Evolutionary conservation across 768 basidiomycete genomes (phyloP), one percentile per base, ranked within the genome.

Genomic region (Lentinula sp.): DNA sequence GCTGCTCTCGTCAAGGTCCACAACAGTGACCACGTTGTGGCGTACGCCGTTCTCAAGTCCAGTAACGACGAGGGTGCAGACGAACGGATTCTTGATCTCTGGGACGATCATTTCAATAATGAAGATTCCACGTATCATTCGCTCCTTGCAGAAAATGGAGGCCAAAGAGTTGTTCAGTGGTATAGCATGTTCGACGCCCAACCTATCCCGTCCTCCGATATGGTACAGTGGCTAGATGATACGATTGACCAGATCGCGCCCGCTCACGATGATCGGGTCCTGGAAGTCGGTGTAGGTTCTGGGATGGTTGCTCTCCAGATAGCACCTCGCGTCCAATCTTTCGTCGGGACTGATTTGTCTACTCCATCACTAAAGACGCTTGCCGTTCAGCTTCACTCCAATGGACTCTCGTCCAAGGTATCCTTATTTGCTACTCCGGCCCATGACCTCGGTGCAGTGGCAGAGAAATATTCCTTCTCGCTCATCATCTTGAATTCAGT

Each of bases 101-200:
- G 55, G 55, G 55, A 57, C 13, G n/a, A 15, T 32, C 55, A 39
- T n/a, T 57, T 37, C 55, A 57, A 57, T 42, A 43, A 57, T 6
- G 39, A 36, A 15, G 39, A 43, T 20, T 45, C 43, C 15, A 16
- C 23, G 13, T 42, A 37, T 43, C 35, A 23, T 28, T 28, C 16
- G 36, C 15, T 57, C 4, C 55, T 43, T 5, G 39, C 13, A 6
- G 55, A 57, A 57, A 18, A 55, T 39, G 55, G 35, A 42, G 55
- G 55, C 15, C 55, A 42, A 16, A 41, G 32, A 35, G 35, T 57
- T 13, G 55, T 41, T 28, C 33, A 20, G 12, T 57, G 55, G 55
- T 37, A 37, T 15, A 57, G 55, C 55, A 57, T 57, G 55, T 57
- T 36, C n/a, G 41, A 36, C 42, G 55, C n/a, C 36, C 18, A 42